Conservation (phyloP, 1,284 basidiomycete genomes). For the Ganoderma resinaceum region DNA sequence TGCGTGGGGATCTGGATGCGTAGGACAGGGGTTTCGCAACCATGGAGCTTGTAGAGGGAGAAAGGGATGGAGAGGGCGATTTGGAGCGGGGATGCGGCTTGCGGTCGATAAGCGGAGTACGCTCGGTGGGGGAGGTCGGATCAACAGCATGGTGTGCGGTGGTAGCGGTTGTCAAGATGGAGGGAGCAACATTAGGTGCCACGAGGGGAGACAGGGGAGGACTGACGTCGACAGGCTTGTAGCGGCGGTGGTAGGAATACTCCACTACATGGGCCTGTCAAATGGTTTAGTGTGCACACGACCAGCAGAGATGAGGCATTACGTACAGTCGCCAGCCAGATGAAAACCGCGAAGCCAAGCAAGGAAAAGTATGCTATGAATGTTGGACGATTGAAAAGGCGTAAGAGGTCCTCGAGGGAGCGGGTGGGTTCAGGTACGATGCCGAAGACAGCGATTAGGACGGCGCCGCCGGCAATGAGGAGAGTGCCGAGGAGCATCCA, state of each 20-base stretch:
- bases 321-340: slow-evolving; percentile 70
- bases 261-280: slow-evolving; percentile 64
- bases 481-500: slow-evolving; percentile 89
- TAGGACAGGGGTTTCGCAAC: slow-evolving; percentile 34
- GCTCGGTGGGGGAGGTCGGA: slow-evolving; percentile 52
- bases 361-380: slow-evolving; percentile 87
- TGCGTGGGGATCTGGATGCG: slow-evolving; percentile 48
- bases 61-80: slow-evolving; percentile 33
- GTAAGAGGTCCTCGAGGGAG: slow-evolving; percentile 86
- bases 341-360: slow-evolving; percentile 68
- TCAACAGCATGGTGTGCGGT: slow-evolving; percentile 43
- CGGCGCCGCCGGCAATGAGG: slow-evolving; percentile 89
- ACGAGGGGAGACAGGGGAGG: slow-evolving; percentile 44
- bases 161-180: slow-evolving; percentile 39
- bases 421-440: slow-evolving; percentile 94
- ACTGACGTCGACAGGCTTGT: slow-evolving; percentile 38
- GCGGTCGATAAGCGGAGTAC: slow-evolving; percentile 64
- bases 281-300: slow-evolving; percentile 19
- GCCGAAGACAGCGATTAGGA: slow-evolving; percentile 91
- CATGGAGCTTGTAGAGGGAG: slow-evolving; percentile 37
- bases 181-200: slow-evolving; percentile 39
- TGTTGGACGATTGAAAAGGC: slow-evolving; percentile 78
- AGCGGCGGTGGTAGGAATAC: slow-evolving; percentile 49
- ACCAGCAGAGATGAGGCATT: slow-evolving; percentile 7
- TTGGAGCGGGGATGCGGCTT: slow-evolving; percentile 44